Evolutionary conservation across 345 rosid species (phyloP).

Genomic region (Syzygium aqueum): DNA sequence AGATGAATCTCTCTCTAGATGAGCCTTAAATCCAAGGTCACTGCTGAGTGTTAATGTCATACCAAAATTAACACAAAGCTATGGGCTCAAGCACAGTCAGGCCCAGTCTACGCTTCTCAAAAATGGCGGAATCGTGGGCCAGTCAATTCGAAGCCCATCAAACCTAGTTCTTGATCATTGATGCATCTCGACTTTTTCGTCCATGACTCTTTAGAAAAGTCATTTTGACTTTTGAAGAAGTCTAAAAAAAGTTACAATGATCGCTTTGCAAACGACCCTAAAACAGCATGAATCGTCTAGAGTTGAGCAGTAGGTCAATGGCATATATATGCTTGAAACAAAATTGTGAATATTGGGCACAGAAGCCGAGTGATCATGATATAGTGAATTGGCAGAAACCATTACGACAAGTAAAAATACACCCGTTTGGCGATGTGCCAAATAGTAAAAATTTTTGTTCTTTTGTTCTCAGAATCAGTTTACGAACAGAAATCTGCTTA

Average conservation of each 20-base stretch:
- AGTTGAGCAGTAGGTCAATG: neutral
- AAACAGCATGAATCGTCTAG: neutral
- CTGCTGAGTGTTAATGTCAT: neutral
- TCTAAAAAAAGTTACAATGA: neutral
- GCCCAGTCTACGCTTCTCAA: neutral
- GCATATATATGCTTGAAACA: neutral
- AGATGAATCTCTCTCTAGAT: neutral
- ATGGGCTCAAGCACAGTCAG: neutral
- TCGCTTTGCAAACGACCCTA: neutral
- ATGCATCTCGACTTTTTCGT: neutral
- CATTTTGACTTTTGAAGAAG: neutral
- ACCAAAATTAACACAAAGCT: neutral
- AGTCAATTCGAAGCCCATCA: neutral
- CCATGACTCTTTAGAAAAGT: rapidly evolving
- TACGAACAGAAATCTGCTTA: too few species aligned
- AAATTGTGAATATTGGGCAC: neutral
- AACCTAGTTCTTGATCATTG: neutral
- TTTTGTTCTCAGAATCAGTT: too few species aligned
- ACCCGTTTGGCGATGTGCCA: too few species aligned
- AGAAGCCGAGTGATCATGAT: rapidly evolving
- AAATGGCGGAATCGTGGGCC: neutral
- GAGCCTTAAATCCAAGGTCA: neutral
- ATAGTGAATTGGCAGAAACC: rapidly evolving
- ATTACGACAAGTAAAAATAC: rapidly evolving
- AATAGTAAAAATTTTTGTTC: too few species aligned